Percentiles rank a stretch among this genome's conserved stretches.
Conservation (phyloP, 305 asterid species). For the Withania somnifera region DNA sequence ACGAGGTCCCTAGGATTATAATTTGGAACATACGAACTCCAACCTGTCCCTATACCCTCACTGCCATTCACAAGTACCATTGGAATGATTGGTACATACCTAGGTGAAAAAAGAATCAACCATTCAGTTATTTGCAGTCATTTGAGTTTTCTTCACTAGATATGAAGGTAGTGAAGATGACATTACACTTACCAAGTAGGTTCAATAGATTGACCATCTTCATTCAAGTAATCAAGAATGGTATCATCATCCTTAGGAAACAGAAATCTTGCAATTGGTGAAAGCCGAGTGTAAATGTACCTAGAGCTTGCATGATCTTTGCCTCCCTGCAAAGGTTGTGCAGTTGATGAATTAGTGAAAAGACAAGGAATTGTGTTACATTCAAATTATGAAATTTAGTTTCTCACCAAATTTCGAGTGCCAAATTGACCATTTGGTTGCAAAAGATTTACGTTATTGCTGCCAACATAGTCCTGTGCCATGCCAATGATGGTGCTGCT, state of each 20-base stretch:
- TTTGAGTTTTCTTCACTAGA: not conserved
- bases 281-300: constrained; percentile 63
- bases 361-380: not conserved
- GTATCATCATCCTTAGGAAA: constrained; percentile 85
- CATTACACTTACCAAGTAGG: constrained; percentile 61
- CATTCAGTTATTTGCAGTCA: not conserved
- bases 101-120: constrained; percentile 15
- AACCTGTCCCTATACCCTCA: constrained; percentile 98
- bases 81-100: constrained; percentile 89
- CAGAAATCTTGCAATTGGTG: constrained; percentile 58
- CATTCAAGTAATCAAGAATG: constrained; percentile 70
- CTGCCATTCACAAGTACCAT: constrained; percentile 88
- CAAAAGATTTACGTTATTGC: constrained; percentile 84
- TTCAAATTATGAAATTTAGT: not conserved
- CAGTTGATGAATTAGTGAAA: not conserved
- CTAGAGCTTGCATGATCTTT: constrained; percentile 98
- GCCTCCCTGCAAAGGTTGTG: constrained; percentile 53
- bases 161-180: not conserved
- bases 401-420: constrained; percentile 62
- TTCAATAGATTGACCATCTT: constrained; percentile 88
- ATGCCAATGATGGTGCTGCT: constrained; percentile 83
- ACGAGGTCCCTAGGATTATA: constrained; percentile 83
- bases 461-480: constrained; percentile 89
- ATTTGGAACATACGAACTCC: constrained; percentile 88
- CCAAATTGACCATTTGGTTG: constrained; percentile 93